Evolutionary conservation across 2,329 filamentous ascomycete genomes (phyloP).

Genomic region (Aspergillus pseudoglaucus): DNA sequence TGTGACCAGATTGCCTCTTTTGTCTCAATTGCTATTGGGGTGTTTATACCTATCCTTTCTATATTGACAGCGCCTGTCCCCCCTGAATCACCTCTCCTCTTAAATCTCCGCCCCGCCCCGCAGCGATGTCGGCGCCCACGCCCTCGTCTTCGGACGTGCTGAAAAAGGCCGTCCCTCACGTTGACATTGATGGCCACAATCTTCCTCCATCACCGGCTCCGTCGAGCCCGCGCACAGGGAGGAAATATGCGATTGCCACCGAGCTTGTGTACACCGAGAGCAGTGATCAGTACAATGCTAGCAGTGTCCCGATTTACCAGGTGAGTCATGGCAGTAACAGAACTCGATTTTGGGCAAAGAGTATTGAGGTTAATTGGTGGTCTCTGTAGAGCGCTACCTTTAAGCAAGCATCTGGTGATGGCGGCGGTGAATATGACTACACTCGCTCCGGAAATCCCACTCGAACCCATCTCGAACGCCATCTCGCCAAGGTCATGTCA

Average conservation of each 20-base stretch:
- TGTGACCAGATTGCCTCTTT: too few species aligned
- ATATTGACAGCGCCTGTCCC: background rate
- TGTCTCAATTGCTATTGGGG: too few species aligned
- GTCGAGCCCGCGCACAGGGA: slow-evolving; percentile 78
- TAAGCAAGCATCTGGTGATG: slow-evolving; percentile 77
- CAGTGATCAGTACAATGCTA: slow-evolving; percentile 94
- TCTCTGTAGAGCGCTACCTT: slow-evolving; percentile 73
- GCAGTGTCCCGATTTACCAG: slow-evolving; percentile 95
- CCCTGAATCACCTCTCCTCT: slow-evolving; percentile 8
- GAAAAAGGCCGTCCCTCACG: slow-evolving; percentile 51
- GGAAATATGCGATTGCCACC: slow-evolving; percentile 87
- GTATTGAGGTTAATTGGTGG: background rate
- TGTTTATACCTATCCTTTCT: too few species aligned
- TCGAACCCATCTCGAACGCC: slow-evolving; percentile 87
- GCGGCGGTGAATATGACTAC: slow-evolving; percentile 93
- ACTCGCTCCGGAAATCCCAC: slow-evolving; percentile 97
- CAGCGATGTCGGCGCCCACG: slow-evolving; percentile 36
- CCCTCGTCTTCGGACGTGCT: slow-evolving; percentile 21
- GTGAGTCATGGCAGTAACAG: slow-evolving; percentile 24
- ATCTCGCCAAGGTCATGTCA: slow-evolving; percentile 98
- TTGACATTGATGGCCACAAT: slow-evolving; percentile 77
- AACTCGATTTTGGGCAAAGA: background rate
- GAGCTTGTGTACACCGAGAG: slow-evolving; percentile 95
- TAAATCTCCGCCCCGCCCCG: slow-evolving; percentile 22
- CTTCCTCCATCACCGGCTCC: slow-evolving; percentile 88